Conservation (phyloP, 768 basidiomycete genomes). For the Calocybe cyanea region DNA sequence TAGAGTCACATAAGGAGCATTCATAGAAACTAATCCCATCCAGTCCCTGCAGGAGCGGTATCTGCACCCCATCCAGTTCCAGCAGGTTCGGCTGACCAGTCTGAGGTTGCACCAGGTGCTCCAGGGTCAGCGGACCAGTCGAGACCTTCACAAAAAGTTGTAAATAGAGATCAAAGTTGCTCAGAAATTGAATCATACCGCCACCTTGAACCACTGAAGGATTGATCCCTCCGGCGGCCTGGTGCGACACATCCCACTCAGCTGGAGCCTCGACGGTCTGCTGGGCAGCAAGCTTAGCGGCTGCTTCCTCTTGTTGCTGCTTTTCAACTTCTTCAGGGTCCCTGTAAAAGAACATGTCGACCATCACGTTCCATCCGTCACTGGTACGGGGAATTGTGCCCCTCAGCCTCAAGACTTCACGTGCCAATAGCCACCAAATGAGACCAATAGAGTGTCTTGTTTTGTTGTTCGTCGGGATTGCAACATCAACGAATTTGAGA, state of each 20-base stretch:
- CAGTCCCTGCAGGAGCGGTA: slow-evolving; percentile 25
- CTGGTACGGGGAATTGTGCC: slow-evolving; percentile 88
- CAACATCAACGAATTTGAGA: slow-evolving; percentile 95
- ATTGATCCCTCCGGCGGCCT: slow-evolving; percentile 71
- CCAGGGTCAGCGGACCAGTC: slow-evolving; percentile 80
- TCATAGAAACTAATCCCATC: slow-evolving; percentile 33
- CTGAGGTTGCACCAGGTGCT: slow-evolving; percentile 47
- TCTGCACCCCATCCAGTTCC: slow-evolving; percentile 43
- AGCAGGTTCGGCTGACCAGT: slow-evolving; percentile 87
- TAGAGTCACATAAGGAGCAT: slow-evolving; percentile 6
- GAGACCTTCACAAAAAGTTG: slow-evolving; percentile 55
- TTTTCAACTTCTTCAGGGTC: slow-evolving; percentile 99
- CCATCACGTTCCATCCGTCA: slow-evolving; percentile 98
- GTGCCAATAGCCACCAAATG: slow-evolving; percentile 95
- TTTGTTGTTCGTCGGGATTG: slow-evolving; percentile 99
- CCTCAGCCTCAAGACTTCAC: slow-evolving; percentile 94
- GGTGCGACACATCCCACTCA: slow-evolving; percentile 77
- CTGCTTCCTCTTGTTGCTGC: slow-evolving; percentile 92
- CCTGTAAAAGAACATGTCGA: slow-evolving; percentile 99
- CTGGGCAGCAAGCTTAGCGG: slow-evolving; percentile 73
- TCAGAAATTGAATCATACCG: slow-evolving; percentile 32
- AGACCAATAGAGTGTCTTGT: slow-evolving; percentile 95
- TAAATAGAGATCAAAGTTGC: not conserved
- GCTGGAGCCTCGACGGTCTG: slow-evolving; percentile 41
- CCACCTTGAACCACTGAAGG: slow-evolving; percentile 65